Conservation (phyloP, 495 filamentous ascomycete genomes). For the Neurospora sublineolata region DNA sequence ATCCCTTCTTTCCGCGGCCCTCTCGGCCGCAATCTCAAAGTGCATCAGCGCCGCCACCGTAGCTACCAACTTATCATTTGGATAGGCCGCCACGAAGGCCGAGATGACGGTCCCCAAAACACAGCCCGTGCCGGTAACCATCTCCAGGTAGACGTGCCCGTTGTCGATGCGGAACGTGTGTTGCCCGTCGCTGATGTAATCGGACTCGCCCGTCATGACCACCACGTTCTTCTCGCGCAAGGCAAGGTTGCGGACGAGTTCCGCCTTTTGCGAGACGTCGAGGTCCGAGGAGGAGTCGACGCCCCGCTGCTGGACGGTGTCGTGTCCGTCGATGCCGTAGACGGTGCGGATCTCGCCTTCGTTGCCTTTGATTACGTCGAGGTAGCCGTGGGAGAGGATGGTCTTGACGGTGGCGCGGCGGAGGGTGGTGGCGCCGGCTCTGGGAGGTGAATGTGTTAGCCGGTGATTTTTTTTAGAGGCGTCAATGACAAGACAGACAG, state of each 20-base stretch:
- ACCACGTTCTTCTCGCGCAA: slow-evolving; percentile 57
- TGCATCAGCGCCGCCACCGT: slow-evolving; percentile 57
- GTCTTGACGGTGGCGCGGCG: slow-evolving; percentile 58
- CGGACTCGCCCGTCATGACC: slow-evolving; percentile 73
- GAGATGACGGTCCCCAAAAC: slow-evolving; percentile 73
- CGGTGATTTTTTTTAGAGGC: neutral
- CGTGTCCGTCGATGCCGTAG: slow-evolving; percentile 51
- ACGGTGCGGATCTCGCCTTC: slow-evolving; percentile 80
- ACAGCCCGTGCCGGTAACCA: slow-evolving; percentile 83
- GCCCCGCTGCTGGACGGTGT: slow-evolving; percentile 57
- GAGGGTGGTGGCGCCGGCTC: slow-evolving; percentile 65
- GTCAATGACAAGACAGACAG: neutral
- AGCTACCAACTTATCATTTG: slow-evolving; percentile 53
- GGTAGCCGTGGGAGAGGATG: slow-evolving; percentile 64
- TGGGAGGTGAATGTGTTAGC: slow-evolving; percentile 7
- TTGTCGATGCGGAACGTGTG: slow-evolving; percentile 58
- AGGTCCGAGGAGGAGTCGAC: slow-evolving; percentile 69
- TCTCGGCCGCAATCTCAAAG: slow-evolving; percentile 79
- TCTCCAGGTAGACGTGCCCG: slow-evolving; percentile 65
- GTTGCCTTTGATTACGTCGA: slow-evolving; percentile 90
- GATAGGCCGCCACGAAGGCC: slow-evolving; percentile 51
- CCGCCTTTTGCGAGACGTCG: slow-evolving; percentile 37
- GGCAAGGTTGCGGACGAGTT: slow-evolving; percentile 54
- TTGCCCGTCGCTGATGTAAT: slow-evolving; percentile 68
- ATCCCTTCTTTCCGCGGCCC: slow-evolving; percentile 49